Percentiles rank a stretch among this genome's conserved stretches.
Conservation (phyloP, 2,329 filamentous ascomycete species). For the Diaporthe batatas region DNA sequence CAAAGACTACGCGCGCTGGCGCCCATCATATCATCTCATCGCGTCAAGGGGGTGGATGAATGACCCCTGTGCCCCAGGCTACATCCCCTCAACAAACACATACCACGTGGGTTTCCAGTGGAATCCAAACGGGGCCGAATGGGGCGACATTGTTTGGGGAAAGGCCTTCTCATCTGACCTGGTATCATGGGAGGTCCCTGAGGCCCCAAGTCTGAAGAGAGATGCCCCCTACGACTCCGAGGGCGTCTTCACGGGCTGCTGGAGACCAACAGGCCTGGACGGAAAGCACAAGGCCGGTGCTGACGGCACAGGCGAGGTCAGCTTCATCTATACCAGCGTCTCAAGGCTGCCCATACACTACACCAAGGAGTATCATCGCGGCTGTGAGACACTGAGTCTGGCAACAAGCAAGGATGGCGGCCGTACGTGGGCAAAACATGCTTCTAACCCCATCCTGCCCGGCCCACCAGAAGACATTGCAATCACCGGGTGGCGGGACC, state of each 20-base stretch:
- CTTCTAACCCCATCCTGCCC: slow-evolving; percentile 49
- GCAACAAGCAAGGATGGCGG: slow-evolving; percentile 56
- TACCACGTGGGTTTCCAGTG: slow-evolving; percentile 69
- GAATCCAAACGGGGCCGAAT: slow-evolving; percentile 54
- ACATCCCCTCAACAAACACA: slow-evolving; percentile 57
- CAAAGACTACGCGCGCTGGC: slow-evolving; percentile 36
- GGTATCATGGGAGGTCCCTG: slow-evolving; percentile 33
- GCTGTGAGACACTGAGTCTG: slow-evolving; percentile 57
- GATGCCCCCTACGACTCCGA: slow-evolving; percentile 61
- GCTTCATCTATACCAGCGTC: slow-evolving; percentile 53
- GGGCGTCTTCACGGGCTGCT: slow-evolving; percentile 66
- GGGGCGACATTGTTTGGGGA: slow-evolving; percentile 61
- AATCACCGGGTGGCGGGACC: slow-evolving; percentile 53
- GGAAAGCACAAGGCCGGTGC: slow-evolving; percentile 54
- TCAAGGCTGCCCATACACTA: slow-evolving; percentile 53
- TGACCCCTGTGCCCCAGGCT: slow-evolving; percentile 64
- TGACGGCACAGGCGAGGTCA: slow-evolving; percentile 45
- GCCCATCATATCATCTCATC: slow-evolving; percentile 45
- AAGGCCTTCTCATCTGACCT: slow-evolving; percentile 59
- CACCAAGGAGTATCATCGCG: slow-evolving; percentile 55
- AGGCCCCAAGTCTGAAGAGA: slow-evolving; percentile 47
- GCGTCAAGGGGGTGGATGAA: slow-evolving; percentile 51
- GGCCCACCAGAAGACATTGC: slow-evolving; percentile 48
- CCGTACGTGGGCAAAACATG: slow-evolving; percentile 51
- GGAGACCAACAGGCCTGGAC: slow-evolving; percentile 58